These are phyloP conservation scores for Tilletia walkeri DNA, from an alignment of 1,284 basidiomycete species.

Conservation along the genomic window DNA sequence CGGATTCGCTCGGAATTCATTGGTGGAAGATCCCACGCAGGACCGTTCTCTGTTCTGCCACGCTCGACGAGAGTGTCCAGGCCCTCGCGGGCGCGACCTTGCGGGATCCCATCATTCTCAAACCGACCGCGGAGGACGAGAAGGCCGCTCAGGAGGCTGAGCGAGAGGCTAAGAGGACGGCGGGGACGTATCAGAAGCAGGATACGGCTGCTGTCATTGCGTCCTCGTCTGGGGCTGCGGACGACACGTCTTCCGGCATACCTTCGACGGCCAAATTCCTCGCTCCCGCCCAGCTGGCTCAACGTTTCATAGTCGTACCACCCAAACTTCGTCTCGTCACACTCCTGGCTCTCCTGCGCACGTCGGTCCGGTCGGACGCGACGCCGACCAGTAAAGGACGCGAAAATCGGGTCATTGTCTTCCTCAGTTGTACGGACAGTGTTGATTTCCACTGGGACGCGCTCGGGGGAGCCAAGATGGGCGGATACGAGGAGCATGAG, in stretches of 20 bases:
- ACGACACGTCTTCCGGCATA: conserved; percentile 47
- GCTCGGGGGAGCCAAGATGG: conserved; percentile 77
- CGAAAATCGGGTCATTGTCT: conserved; percentile 73
- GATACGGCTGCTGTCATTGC: not conserved
- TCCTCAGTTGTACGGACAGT: conserved; percentile 92
- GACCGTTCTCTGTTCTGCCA: conserved; percentile 93
- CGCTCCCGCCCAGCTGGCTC: conserved; percentile 89
- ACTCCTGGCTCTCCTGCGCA: conserved; percentile 71
- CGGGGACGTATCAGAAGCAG: conserved; percentile 15
- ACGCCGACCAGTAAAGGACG: conserved; percentile 26
- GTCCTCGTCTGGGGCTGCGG: not conserved
- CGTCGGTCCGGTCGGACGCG: conserved; percentile 66
- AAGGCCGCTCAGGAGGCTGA: conserved; percentile 15
- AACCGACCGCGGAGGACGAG: conserved; percentile 27
- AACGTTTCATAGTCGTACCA: conserved; percentile 88
- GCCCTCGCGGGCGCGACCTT: conserved; percentile 82
- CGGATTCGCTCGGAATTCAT: conserved; percentile 42
- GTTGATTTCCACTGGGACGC: conserved; percentile 96
- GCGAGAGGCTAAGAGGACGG: conserved; percentile 18
- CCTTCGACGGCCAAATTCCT: conserved; percentile 68
- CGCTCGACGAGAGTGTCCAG: conserved; percentile 90
- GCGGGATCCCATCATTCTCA: conserved; percentile 60
- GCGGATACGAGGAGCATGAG: conserved; percentile 41
- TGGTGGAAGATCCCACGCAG: conserved; percentile 63
- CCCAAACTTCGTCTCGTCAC: conserved; percentile 89